Percentiles rank a stretch among this genome's conserved stretches.
Conservation (phyloP, 1,139 yeast species). For the Arxiozyma heterogenica region DNA sequence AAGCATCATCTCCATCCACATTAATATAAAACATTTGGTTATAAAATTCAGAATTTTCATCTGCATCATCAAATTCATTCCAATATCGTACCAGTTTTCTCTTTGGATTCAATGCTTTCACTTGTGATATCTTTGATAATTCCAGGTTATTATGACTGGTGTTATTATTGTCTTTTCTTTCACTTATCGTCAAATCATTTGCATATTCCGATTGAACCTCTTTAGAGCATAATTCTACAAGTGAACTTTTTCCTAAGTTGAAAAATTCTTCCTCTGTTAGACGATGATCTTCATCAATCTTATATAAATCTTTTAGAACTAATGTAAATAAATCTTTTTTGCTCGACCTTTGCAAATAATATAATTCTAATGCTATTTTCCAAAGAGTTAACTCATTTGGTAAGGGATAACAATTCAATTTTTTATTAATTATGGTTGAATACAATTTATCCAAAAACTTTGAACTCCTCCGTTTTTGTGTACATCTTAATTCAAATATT, state of each 20-base stretch:
- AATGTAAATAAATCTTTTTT: constrained; percentile 29
- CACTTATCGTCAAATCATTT: background rate
- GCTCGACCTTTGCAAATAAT: constrained; percentile 22
- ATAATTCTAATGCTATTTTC: constrained; percentile 14
- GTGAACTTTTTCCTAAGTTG: constrained; percentile 15
- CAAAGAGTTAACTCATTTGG: constrained; percentile 25
- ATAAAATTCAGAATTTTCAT: constrained; percentile 33
- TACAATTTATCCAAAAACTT: constrained; percentile 25
- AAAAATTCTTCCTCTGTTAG: constrained; percentile 20
- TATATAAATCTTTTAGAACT: constrained; percentile 22
- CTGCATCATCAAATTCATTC: constrained; percentile 67
- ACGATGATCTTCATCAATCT: constrained; percentile 7
- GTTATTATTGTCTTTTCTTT: background rate
- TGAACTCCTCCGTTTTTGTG: constrained; percentile 23
- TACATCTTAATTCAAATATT: constrained; percentile 15
- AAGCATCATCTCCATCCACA: constrained; percentile 5
- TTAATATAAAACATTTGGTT: constrained; percentile 21
- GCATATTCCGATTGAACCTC: constrained; percentile 2
- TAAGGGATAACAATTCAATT: constrained; percentile 31
- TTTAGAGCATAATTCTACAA: constrained; percentile 10
- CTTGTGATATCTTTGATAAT: background rate
- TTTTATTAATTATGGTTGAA: constrained; percentile 33
- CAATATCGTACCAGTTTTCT: constrained; percentile 39
- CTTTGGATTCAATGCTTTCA: background rate
- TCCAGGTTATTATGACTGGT: background rate